Evolutionary conservation across 2,329 filamentous ascomycete genomes (phyloP), one percentile per base, ranked within the genome.

Genomic region (Dactylellina cionopaga): DNA sequence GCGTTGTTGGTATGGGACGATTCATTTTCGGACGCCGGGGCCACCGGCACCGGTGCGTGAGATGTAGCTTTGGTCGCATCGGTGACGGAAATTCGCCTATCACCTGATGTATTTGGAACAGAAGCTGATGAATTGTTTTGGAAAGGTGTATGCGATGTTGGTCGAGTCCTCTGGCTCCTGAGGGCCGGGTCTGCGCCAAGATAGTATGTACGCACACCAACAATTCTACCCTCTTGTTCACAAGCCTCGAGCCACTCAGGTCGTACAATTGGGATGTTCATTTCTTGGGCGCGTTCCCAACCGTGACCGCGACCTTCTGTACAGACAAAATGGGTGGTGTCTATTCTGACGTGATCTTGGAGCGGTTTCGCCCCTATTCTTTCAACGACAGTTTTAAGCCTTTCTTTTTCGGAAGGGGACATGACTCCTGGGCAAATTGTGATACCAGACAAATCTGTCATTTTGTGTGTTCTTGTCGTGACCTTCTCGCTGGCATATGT

Each of bases 241-340:
- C 95, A 99, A n/a, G 92, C 94, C 77, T 96, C 91, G 27, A 99
- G 87, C 95, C 95, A 99, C 80, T 99, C 95, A 17, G 95, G 95
- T 37, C 95, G 87, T 19, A 99, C 95, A 9, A 99, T 92, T 5
- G 95, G 95, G 60, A 99, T 96, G 80, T 98, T 99, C 87, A 93
- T 96, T 83, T 98, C 94, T 27, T 94, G 89, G 0, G 95, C 95
- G 83, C 95, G 96, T 82, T 99, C 95, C 95, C 95, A 99, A 10
- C 90, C 86, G 54, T 91, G 85, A 29, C 95, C 95, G 63, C 93
- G 85, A 27, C 93, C 93, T 80, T 99, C 95, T 7, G 92, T 96
- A 75, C 94, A 98, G 70, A 99, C 92, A 80, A 99, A 99, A 81
- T 99, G 95, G 13, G 95, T 99, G 0, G 95, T 99, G 80, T 99